Base-by-base conservation (phyloP, 2,329 filamentous ascomycete species). In the Podosphaera aphanis region DNA sequence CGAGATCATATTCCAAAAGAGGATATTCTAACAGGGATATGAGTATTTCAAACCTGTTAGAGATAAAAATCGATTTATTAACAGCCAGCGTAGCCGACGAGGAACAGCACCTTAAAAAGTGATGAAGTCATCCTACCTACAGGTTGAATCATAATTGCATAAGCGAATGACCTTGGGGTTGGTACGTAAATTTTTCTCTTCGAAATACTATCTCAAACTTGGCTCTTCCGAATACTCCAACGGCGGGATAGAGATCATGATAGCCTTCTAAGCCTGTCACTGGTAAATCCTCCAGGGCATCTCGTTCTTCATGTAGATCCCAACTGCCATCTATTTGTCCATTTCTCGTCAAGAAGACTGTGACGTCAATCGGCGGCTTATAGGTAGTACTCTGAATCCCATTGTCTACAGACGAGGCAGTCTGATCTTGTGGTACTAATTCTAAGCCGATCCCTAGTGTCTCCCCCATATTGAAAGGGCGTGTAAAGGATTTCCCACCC, bases 221-320 rank as follows among this genome's bases (percentile, higher is more conserved):
- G 1, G 79, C 71, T n/a, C 63, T 66, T 2, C 78, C 76, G 59
- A 77, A 85, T 11, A 76, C 70, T 1, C 83, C 82, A 40, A 90
- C 66, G 1, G 79, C 74, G 15, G 74, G 77, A 55, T 74, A 76
- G 47, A 86, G 51, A 58, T 88, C 82, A 53, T 79, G 72, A 44
- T 72, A 69, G 0, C 81, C 81, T 57, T 82, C 76, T 42, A 88
- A 60, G 0, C 83, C 82, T 3, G 62, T 66, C 1, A 80, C 71
- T 0, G 75, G 73, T 47, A 73, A 60, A 54, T 79, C 74, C 54
- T 71, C 62, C 51, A 71, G 63, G 2, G 64, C 62, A 58, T 88
- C 82, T 45, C 71, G 68, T 64, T 83, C 78, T 63, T 86, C 81
- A 53, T 83, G 74, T 40, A 86, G 58, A 58, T 83, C 68, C 82